phyloP scores from a whole-genome alignment of 2,329 filamentous ascomycete species.

The Aspergillus melleus region DNA sequence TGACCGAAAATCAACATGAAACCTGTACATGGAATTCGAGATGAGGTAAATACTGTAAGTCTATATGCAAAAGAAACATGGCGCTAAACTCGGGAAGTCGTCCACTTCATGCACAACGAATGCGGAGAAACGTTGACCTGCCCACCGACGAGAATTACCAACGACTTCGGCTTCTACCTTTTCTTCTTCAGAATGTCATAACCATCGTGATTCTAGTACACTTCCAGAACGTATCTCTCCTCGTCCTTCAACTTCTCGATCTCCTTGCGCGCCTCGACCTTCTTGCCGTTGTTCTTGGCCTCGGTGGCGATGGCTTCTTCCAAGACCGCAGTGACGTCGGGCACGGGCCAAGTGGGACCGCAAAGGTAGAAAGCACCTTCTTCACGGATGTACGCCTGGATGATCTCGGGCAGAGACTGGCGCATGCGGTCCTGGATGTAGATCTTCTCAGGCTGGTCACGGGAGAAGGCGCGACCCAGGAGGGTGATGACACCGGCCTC shows the following conservation, averaged over 20 bases:
- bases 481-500: constrained; percentile 94
- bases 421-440: constrained; percentile 99
- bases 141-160: background rate
- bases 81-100: background rate
- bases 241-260: constrained; percentile 98
- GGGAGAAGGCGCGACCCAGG: constrained; percentile 88
- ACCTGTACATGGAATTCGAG: background rate
- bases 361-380: constrained; percentile 96
- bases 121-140: background rate
- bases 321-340: constrained; percentile 90
- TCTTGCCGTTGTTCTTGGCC: constrained; percentile 67
- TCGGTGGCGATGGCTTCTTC: constrained; percentile 86
- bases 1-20: background rate
- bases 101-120: background rate
- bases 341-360: constrained; percentile 96
- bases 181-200: background rate
- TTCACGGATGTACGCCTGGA: constrained; percentile 80
- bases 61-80: background rate
- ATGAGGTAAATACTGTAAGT: background rate
- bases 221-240: constrained; percentile 90
- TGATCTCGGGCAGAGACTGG: constrained; percentile 77
- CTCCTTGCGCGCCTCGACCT: constrained; percentile 82
- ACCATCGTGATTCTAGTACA: constrained; percentile 64
- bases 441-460: constrained; percentile 97
- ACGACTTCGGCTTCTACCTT: background rate